Evolutionary conservation across 495 filamentous ascomycete species (phyloP).

Genomic region (Polyplosphaeria fusca): DNA sequence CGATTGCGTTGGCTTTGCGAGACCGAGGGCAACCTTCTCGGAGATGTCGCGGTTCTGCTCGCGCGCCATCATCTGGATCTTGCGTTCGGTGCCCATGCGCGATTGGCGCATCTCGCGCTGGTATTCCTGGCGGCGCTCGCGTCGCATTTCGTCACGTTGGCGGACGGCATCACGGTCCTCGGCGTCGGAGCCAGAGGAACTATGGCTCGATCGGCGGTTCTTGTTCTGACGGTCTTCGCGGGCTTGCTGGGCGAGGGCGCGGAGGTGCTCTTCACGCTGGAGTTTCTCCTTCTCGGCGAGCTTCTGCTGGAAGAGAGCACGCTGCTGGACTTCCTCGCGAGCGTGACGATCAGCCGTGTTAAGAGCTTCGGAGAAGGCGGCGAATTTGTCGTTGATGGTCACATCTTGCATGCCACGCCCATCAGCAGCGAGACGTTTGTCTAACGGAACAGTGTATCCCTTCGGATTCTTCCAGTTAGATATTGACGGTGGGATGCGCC

Average conservation of each 20-base stretch:
- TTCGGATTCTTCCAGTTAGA: slow-evolving; percentile 99
- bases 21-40: slow-evolving; percentile 91
- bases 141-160: slow-evolving; percentile 70
- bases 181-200: slow-evolving; percentile 31
- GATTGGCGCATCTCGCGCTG: slow-evolving; percentile 90
- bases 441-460: slow-evolving; percentile 93
- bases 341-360: slow-evolving; percentile 94
- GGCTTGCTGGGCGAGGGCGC: slow-evolving; percentile 85
- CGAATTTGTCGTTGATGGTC: slow-evolving; percentile 98
- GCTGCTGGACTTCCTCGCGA: slow-evolving; percentile 88
- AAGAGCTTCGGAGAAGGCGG: slow-evolving; percentile 89
- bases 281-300: slow-evolving; percentile 94
- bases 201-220: slow-evolving; percentile 10
- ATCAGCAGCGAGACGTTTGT: slow-evolving; percentile 95
- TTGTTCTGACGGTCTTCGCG: slow-evolving; percentile 63
- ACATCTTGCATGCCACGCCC: slow-evolving; percentile 91
- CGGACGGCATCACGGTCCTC: slow-evolving; percentile 62
- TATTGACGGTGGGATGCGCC: slow-evolving; percentile 91
- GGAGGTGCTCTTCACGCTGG: slow-evolving; percentile 90
- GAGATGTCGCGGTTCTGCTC: slow-evolving; percentile 97
- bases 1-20: slow-evolving; percentile 90
- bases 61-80: slow-evolving; percentile 84
- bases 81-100: slow-evolving; percentile 89
- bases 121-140: slow-evolving; percentile 74
- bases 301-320: slow-evolving; percentile 91